Evolutionary conservation across 75 land plant genomes (phyloP).

Genomic region (Chamaecyparis obtusa): DNA sequence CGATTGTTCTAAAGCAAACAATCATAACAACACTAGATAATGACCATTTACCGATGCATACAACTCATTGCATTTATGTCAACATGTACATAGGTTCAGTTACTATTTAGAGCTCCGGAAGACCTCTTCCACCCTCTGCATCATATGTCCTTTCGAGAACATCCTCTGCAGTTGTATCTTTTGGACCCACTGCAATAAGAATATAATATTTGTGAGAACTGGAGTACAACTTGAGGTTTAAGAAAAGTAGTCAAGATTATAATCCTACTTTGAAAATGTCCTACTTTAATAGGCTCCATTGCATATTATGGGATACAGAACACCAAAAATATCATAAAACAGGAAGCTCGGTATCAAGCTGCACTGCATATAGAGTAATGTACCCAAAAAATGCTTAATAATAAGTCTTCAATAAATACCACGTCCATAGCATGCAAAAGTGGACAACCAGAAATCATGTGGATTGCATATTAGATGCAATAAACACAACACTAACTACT

Average conservation of each 20-base stretch:
- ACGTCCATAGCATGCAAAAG: background rate
- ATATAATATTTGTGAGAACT: background rate
- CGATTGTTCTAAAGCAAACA: background rate
- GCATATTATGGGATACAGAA: background rate
- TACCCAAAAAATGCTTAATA: background rate
- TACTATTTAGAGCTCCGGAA: constrained; percentile 63
- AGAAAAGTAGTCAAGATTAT: background rate
- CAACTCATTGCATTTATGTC: background rate
- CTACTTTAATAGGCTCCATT: background rate
- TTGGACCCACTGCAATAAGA: constrained; percentile 74
- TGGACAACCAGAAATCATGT: background rate
- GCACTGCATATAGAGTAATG: background rate
- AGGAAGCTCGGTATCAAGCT: background rate
- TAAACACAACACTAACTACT: background rate
- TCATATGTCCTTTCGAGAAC: constrained; percentile 89
- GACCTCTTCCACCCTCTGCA: constrained; percentile 73
- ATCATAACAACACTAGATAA: background rate
- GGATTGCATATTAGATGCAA: background rate
- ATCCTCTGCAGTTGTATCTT: constrained; percentile 80
- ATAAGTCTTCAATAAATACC: background rate
- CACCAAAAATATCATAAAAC: background rate
- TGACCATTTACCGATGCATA: background rate
- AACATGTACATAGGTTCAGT: background rate
- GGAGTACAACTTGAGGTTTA: background rate
- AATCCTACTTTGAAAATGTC: background rate